phyloP scores from a whole-genome alignment of 2,329 filamentous ascomycete genomes.

The Xylariaceae sp. region DNA sequence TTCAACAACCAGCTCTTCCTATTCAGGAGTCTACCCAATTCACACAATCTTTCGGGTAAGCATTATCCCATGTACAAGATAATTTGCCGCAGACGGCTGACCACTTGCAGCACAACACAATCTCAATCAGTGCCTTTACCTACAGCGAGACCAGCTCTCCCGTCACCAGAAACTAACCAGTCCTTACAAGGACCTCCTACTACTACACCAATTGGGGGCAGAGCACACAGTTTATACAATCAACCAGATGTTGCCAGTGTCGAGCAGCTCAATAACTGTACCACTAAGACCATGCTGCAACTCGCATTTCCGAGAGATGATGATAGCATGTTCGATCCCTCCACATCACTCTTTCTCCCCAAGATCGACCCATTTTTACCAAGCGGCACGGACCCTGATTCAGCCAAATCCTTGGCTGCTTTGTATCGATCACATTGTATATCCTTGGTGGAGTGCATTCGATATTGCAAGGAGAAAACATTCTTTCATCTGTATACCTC shows the following conservation, averaged over 20 bases:
- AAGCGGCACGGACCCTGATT: constrained; percentile 75
- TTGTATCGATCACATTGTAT: constrained; percentile 94
- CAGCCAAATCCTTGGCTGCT: constrained; percentile 78
- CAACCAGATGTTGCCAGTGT: constrained; percentile 53
- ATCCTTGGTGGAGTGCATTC: constrained; percentile 89
- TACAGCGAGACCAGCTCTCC: constrained; percentile 25
- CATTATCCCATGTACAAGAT: constrained; percentile 5
- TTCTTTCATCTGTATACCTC: constrained; percentile 94
- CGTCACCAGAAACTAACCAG: constrained; percentile 37
- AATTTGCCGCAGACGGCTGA: constrained; percentile 9
- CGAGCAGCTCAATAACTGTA: constrained; percentile 55
- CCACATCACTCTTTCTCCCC: constrained; percentile 76
- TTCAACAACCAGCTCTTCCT: constrained; percentile 45
- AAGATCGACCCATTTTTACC: constrained; percentile 79
- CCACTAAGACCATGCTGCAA: constrained; percentile 54
- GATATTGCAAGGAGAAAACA: constrained; percentile 94
- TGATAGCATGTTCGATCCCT: constrained; percentile 56
- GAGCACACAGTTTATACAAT: constrained; percentile 54
- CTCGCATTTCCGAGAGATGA: constrained; percentile 59
- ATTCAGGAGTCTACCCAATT: constrained; percentile 47
- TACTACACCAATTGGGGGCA: constrained; percentile 26
- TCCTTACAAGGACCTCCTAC: constrained; percentile 26
- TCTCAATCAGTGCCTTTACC: constrained; percentile 26
- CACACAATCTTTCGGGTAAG: constrained; percentile 49
- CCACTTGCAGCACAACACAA: constrained; percentile 31